Conservation (phyloP, 371 early-diverging fungal genomes). For the Polyrhizophydium stewartii region DNA sequence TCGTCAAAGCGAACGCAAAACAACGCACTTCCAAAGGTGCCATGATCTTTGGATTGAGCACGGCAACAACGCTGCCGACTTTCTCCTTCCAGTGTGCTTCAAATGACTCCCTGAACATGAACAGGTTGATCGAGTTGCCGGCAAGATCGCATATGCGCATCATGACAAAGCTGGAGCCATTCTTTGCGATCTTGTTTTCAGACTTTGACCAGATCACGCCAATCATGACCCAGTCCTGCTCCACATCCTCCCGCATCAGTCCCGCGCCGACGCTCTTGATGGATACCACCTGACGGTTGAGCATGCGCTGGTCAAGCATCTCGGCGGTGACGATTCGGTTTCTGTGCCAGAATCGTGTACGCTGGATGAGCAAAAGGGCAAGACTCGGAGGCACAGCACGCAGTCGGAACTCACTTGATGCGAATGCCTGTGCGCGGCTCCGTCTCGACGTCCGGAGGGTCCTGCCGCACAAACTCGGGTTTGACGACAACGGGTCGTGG, state of each 20-base stretch:
- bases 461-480: too few species aligned
- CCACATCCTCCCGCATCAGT: conserved; percentile 23
- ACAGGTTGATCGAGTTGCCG: conserved; percentile 19
- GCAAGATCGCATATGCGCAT: conserved; percentile 30
- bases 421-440: neutral
- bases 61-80: conserved; percentile 32
- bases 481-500: too few species aligned
- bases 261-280: conserved; percentile 1
- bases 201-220: conserved; percentile 28
- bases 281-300: conserved; percentile 1
- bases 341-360: too few species aligned
- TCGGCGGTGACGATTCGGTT: too few species aligned
- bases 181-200: conserved; percentile 12
- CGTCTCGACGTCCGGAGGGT: neutral
- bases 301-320: too few species aligned
- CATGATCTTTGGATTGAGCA: conserved; percentile 34
- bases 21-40: neutral
- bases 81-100: conserved; percentile 16
- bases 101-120: conserved; percentile 25
- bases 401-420: neutral
- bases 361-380: too few species aligned
- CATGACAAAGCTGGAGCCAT: conserved; percentile 21
- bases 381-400: too few species aligned
- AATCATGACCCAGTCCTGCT: conserved; percentile 40
- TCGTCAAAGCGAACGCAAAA: too few species aligned